Evolutionary conservation across 2,329 filamentous ascomycete genomes (phyloP).

Genomic region (Scytalidium sp.): DNA sequence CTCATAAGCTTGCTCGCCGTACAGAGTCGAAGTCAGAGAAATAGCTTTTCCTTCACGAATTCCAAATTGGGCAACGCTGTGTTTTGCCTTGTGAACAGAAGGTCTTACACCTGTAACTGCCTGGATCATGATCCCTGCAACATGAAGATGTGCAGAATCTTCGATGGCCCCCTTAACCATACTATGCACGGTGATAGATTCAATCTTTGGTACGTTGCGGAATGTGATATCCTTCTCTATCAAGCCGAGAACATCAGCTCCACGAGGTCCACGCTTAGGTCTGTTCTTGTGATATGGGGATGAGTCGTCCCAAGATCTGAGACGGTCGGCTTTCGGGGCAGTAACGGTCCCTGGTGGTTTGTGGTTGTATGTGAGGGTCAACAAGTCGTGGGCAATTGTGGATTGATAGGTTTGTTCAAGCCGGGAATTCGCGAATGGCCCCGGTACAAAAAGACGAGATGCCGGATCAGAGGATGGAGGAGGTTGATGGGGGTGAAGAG

Average conservation of each 20-base stretch:
- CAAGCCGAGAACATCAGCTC: constrained; percentile 67
- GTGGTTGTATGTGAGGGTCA: constrained; percentile 87
- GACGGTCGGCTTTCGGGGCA: constrained; percentile 57
- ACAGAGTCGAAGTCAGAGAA: constrained; percentile 73
- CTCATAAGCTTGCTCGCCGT: constrained; percentile 79
- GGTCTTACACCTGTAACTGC: constrained; percentile 78
- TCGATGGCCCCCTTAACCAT: constrained; percentile 65
- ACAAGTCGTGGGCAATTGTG: constrained; percentile 81
- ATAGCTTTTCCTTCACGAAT: constrained; percentile 69
- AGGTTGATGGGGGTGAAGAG: constrained; percentile 87
- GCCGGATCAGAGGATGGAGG: constrained; percentile 82
- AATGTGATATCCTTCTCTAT: constrained; percentile 74
- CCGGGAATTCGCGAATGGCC: constrained; percentile 84
- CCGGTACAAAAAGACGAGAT: constrained; percentile 84
- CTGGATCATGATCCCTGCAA: constrained; percentile 81
- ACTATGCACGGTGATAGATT: constrained; percentile 76
- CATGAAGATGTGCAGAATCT: constrained; percentile 73
- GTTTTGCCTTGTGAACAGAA: constrained; percentile 64
- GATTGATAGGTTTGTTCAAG: constrained; percentile 87
- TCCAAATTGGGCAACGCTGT: constrained; percentile 72
- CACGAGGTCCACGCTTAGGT: constrained; percentile 78
- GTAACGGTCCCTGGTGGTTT: constrained; percentile 70
- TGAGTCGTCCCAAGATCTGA: constrained; percentile 83
- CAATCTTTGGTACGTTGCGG: constrained; percentile 80
- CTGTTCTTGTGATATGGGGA: constrained; percentile 95